Evolutionary conservation across 345 rosid species (phyloP).

Genomic region (Camelina sativa): DNA sequence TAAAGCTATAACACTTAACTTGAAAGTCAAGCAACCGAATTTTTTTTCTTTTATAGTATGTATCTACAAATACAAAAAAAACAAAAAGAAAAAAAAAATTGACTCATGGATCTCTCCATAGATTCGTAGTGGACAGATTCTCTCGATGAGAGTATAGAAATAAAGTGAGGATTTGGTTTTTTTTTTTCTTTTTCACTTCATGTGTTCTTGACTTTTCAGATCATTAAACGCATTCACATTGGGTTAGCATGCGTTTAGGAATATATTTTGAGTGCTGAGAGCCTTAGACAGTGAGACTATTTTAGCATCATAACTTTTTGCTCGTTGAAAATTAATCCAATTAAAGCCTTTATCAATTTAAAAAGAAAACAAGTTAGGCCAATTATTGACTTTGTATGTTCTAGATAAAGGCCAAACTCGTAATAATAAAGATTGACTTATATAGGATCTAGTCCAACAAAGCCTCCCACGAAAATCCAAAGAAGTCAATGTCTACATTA

Average conservation of each 20-base stretch:
- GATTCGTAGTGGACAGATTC: no score
- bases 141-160: no score
- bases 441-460: neutral
- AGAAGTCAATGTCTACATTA: neutral
- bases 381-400: neutral
- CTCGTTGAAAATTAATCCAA: neutral
- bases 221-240: neutral
- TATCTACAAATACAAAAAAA: no score
- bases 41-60: no score
- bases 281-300: neutral
- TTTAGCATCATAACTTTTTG: neutral
- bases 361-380: neutral
- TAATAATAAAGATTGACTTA: neutral
- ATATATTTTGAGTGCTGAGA: neutral
- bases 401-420: neutral
- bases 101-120: no score
- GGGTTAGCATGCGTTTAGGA: conserved; percentile 27
- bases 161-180: no score
- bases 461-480: neutral
- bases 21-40: no score
- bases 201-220: neutral
- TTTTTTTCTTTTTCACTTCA: no score
- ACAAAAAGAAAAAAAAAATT: no score
- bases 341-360: no score
- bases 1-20: no score